These are phyloP conservation scores for Colletotrichum paranaense DNA, from an alignment of 2,329 filamentous ascomycete genomes.

Conservation along the genomic window DNA sequence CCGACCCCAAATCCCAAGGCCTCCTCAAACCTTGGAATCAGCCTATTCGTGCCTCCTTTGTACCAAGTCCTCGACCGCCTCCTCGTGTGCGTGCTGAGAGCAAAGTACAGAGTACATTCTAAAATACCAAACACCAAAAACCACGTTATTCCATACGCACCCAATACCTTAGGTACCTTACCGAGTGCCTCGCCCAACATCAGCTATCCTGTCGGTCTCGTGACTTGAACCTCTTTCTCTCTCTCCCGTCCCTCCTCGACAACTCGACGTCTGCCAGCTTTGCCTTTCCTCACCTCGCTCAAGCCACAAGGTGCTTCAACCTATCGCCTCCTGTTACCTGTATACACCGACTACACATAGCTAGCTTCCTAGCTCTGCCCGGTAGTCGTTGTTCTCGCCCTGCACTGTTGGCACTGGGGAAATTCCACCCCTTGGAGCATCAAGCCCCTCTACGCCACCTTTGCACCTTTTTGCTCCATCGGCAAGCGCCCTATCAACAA, in stretches of 20 bases:
- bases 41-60: background rate
- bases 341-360: background rate
- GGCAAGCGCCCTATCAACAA: background rate
- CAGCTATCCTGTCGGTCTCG: slow-evolving; percentile 21
- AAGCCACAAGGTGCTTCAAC: slow-evolving; percentile 17
- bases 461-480: background rate
- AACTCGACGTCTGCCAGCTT: background rate
- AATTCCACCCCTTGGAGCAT: slow-evolving; percentile 6
- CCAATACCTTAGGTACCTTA: too few species aligned
- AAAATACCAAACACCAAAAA: background rate
- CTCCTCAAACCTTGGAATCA: background rate
- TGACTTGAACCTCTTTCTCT: slow-evolving; percentile 18
- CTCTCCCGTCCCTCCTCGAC: background rate
- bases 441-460: slow-evolving; percentile 22
- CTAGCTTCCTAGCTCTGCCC: slow-evolving; percentile 18
- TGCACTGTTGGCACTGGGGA: background rate
- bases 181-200: background rate
- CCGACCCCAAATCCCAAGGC: background rate
- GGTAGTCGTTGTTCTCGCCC: background rate
- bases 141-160: too few species aligned
- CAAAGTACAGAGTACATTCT: background rate
- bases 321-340: background rate
- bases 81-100: background rate
- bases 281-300: background rate
- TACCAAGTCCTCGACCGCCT: background rate